Base-by-base conservation (phyloP, 352 stramenopile genomes). In the Phytophthora pini region DNA sequence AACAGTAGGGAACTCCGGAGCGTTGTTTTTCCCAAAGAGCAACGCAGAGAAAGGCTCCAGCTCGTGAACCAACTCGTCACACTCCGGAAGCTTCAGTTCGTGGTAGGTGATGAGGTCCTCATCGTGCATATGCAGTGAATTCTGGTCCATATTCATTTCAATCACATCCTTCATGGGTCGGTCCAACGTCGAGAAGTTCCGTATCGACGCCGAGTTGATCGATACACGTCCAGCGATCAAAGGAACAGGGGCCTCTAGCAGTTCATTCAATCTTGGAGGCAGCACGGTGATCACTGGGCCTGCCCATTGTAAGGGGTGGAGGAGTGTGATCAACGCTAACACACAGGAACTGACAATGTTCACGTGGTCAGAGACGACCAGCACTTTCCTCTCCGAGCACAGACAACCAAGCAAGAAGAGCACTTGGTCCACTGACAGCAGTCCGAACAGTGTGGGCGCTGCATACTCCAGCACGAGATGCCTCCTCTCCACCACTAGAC, bases 101-200 rank as follows among this genome's bases (percentile, higher is more conserved):
- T 94, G 87, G 57, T 92, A 90, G 12, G 68, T 72, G 67, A 80
- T 66, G 32, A 93, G 43, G 54, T 94, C 84, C 38, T 93, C 82
- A 57, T 89, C 79, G 51, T 94, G 82, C 82, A 94, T 92, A 31
- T 80, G 75, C 3, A 94, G 49, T 17, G 79, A 76, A 60, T 93
- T 90, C 29, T 87, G 73, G 56, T 94, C 87, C 79, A 94, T 88
- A 41, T 90, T 86, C 75, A 94, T 90, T 60, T 93, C 81, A 48
- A 93, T 89, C 11, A 94, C 80, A 13, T 84, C 83, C 11, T 72
- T 73, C 76, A 93, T 91, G 9, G 84, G 79, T 11, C 59, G 66
- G 4, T 71, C 73, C 24, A 90, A 58, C 22, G 83, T 90, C 22
- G 82, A 89, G 38, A 87, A 89, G 2, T 78, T 84, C 13, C 53